Conservation (phyloP, 208 protist genomes). For the Trypanosoma congolense region DNA sequence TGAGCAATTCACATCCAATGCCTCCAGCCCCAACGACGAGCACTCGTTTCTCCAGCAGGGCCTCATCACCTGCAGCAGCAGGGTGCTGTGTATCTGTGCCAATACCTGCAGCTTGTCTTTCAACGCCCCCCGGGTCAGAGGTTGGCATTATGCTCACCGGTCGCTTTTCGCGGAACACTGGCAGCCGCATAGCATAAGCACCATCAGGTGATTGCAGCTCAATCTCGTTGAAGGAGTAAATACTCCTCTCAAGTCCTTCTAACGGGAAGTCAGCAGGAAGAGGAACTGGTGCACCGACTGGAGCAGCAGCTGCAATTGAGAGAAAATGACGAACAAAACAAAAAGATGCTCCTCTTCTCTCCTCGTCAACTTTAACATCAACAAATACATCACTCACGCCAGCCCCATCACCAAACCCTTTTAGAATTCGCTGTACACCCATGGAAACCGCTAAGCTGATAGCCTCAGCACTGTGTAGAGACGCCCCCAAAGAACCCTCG, state of each 20-base stretch:
- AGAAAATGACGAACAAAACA: constrained; percentile 26
- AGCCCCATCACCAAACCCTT: neutral
- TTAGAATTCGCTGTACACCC: neutral
- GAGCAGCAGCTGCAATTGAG: neutral
- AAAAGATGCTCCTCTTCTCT: constrained; percentile 21
- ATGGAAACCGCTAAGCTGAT: neutral
- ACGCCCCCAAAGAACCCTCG: neutral
- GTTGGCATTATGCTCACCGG: constrained; percentile 1
- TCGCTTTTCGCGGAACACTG: constrained; percentile 20
- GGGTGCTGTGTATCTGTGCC: neutral
- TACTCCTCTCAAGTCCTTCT: neutral
- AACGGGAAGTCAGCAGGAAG: neutral
- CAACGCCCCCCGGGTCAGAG: neutral
- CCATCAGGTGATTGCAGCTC: constrained; percentile 3
- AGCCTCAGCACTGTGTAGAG: neutral
- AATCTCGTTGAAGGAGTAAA: constrained; percentile 11
- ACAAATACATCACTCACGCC: neutral
- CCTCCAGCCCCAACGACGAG: constrained; percentile 97
- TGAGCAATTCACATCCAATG: constrained; percentile 99
- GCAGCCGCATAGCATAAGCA: neutral
- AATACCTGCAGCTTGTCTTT: neutral
- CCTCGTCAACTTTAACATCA: constrained; percentile 11
- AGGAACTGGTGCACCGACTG: neutral
- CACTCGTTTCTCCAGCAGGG: constrained; percentile 37
- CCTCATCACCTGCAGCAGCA: constrained; percentile 1